These are phyloP conservation scores for Nakataea oryzae DNA, from an alignment of 2,329 filamentous ascomycete genomes.

Conservation along the genomic window DNA sequence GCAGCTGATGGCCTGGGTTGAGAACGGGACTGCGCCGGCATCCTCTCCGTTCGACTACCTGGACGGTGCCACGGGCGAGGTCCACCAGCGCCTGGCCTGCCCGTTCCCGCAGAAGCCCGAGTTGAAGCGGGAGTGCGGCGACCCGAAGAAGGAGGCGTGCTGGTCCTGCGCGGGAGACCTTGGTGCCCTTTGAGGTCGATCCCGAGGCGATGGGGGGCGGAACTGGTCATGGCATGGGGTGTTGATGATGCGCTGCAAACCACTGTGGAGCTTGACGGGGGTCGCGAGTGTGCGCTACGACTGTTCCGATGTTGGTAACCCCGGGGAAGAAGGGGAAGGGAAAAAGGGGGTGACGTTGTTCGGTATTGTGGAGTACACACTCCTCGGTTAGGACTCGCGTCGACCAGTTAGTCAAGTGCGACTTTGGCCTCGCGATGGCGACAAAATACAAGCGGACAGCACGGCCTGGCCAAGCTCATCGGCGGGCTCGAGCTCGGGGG, in stretches of 20 bases:
- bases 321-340: too few relatives aligned
- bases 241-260: too few relatives aligned
- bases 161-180: not conserved
- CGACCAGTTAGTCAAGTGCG: too few relatives aligned
- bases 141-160: not conserved
- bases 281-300: too few relatives aligned
- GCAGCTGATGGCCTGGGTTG: slow-evolving; percentile 18
- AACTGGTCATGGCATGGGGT: not conserved
- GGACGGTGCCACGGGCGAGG: not conserved
- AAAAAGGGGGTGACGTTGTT: not conserved
- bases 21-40: slow-evolving; percentile 8
- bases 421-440: not conserved
- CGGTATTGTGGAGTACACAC: too few relatives aligned
- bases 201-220: not conserved
- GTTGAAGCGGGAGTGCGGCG: slow-evolving; percentile 9
- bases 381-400: too few relatives aligned
- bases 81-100: slow-evolving; percentile 26
- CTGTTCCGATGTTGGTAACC: not conserved
- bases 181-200: not conserved
- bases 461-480: not conserved
- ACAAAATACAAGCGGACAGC: not conserved
- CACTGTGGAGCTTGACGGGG: too few relatives aligned
- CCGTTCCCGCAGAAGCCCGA: slow-evolving; percentile 17
- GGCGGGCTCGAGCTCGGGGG: not conserved
- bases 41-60: not conserved